Evolutionary conservation across 192 early-diverging fungal genomes (phyloP), one percentile per base, ranked within the genome.

Genomic region (Backusella morwellensis): DNA sequence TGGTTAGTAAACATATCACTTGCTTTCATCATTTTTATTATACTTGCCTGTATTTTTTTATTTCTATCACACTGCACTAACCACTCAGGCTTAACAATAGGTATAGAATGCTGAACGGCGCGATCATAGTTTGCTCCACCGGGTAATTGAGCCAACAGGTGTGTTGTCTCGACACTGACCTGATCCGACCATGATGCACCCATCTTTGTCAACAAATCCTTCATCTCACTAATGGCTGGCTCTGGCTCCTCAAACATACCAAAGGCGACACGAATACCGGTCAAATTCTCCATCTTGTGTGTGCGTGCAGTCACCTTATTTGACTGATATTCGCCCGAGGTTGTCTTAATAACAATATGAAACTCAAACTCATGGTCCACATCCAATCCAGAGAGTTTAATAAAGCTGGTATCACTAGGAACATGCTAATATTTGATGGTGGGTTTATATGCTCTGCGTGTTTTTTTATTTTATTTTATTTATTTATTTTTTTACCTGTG

Each of bases 201-300:
- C 74, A 99, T 96, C 63, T 93, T 90, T 41, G 86, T 85, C 36
- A 98, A 71, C 1, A 91, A 78, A 38, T 88, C 90, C 77, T 95
- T 93, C 74, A 99, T 87, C 50, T 90, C 87, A 47, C 90, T 90
- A 32, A 93, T 81, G 26, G 94, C 95, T 12, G 86, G 86, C 42
- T 93, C 91, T 23, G 88, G 85, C 73, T 94, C 93, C 23, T 82
- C 76, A 80, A 97, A 96, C 4, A 87, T 88, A 40, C 98, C 98
- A 88, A 99, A 99, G 80, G 94, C 94, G 29, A 98, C 94, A 76
- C 93, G 90, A 74, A 98, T 96, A 19, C 98, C 98, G n/a, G 95
- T 98, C 38, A 99, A 88, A 80, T 99, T 98, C 56, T 99, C 97
- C 83, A 99, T 85, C 36, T 93, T 87, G 81, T 99, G 98, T 6